Percentiles rank a stretch among this genome's conserved stretches.
These are phyloP conservation scores for Leccinum fibrillosum DNA, from an alignment of 768 basidiomycete genomes.

Conservation along the genomic window DNA sequence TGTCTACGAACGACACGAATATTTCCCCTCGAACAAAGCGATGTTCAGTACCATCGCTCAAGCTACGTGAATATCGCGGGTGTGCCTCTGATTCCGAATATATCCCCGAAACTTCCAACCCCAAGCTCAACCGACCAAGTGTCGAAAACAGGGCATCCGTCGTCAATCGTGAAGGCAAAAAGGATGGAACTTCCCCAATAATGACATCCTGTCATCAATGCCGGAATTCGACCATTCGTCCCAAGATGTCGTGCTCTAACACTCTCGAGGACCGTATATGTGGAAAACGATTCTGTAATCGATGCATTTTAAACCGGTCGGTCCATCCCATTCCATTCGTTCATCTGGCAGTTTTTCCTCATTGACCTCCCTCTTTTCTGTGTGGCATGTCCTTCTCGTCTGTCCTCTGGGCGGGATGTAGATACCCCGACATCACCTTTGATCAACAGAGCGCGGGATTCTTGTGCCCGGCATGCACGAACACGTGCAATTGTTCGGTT, in stretches of 20 bases:
- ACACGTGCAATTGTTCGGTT: constrained; percentile 46
- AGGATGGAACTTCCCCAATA: not conserved
- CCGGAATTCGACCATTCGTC: constrained; percentile 21
- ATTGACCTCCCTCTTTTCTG: not conserved
- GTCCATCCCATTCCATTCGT: not conserved
- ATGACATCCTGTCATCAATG: constrained; percentile 37
- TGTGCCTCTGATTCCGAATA: constrained; percentile 16
- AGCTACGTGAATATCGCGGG: constrained; percentile 6
- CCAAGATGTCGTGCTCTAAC: constrained; percentile 37
- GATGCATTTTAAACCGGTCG: constrained; percentile 35
- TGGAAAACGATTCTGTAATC: constrained; percentile 34
- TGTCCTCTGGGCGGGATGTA: constrained; percentile 7
- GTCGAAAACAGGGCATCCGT: not conserved
- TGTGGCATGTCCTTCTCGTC: not conserved
- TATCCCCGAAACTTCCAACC: constrained; percentile 8
- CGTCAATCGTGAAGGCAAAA: not conserved
- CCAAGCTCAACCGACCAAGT: constrained; percentile 4
- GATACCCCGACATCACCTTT: constrained; percentile 40
- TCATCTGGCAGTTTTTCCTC: constrained; percentile 1
- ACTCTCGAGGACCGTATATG: constrained; percentile 18
- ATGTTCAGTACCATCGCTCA: constrained; percentile 16
- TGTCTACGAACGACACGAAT: not conserved
- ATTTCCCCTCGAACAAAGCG: not conserved
- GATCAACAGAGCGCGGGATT: constrained; percentile 29
- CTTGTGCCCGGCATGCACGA: constrained; percentile 44